Conservation (phyloP, 345 rosid species). For the Heritiera littoralis region DNA sequence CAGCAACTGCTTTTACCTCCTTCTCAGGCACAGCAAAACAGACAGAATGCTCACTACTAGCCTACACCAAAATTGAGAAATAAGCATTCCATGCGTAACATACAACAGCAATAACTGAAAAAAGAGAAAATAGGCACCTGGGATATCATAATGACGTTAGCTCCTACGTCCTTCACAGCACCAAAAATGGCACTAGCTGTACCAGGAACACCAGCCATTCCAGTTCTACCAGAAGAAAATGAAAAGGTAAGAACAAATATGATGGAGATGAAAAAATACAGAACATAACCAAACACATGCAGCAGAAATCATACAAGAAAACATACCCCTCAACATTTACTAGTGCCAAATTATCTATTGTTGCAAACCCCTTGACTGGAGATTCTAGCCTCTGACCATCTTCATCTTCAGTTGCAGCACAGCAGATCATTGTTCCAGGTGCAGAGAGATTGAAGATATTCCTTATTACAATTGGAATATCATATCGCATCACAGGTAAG, state of each 20-base stretch:
- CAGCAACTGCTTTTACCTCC: conserved; percentile 89
- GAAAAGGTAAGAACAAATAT: neutral
- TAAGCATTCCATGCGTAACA: conserved; percentile 24
- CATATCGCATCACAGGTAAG: conserved; percentile 89
- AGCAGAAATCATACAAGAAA: neutral
- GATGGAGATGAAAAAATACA: neutral
- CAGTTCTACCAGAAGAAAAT: conserved; percentile 61
- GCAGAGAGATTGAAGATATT: conserved; percentile 87
- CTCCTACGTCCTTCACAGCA: conserved; percentile 95
- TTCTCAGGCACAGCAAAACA: conserved; percentile 99
- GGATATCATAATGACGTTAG: conserved; percentile 98
- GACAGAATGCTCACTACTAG: conserved; percentile 98
- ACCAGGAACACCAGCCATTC: conserved; percentile 99
- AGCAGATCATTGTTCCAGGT: conserved; percentile 89
- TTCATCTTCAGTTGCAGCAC: conserved; percentile 47
- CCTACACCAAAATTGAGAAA: conserved; percentile 47
- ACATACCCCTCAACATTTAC: conserved; percentile 98
- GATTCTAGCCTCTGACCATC: conserved; percentile 47
- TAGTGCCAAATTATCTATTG: conserved; percentile 93
- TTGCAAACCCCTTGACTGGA: conserved; percentile 94
- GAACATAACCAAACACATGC: conserved; percentile 10
- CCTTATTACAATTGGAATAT: conserved; percentile 92
- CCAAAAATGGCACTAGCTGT: conserved; percentile 93
- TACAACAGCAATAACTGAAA: conserved; percentile 7
- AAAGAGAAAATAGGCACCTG: conserved; percentile 51